Conservation (phyloP, 192 early-diverging fungal genomes). For the Chytriomyces sp. region DNA sequence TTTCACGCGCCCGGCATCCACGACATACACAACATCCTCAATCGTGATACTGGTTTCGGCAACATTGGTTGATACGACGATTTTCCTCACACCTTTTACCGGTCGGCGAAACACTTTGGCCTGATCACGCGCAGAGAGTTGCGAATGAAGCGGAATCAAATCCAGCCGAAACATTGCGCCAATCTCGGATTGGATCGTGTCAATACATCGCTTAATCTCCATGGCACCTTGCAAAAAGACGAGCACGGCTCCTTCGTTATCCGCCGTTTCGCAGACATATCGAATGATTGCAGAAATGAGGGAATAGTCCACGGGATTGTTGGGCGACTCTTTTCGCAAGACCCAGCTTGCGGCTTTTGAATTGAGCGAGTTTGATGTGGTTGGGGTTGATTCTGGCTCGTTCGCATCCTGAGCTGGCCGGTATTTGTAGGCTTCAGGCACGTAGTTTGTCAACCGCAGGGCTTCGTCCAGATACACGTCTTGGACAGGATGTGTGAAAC, state of each 20-base stretch:
- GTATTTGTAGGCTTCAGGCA: constrained; percentile 24
- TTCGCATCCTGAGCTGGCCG: neutral
- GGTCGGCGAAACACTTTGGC: constrained; percentile 65
- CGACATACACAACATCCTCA: constrained; percentile 76
- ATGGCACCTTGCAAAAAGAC: constrained; percentile 68
- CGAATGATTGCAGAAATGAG: constrained; percentile 52
- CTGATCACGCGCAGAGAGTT: constrained; percentile 61
- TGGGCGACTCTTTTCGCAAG: constrained; percentile 27
- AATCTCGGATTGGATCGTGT: constrained; percentile 43
- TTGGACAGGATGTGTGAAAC: constrained; percentile 58
- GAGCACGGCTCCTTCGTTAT: constrained; percentile 68
- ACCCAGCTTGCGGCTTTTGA: constrained; percentile 25
- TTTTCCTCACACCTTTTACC: constrained; percentile 61
- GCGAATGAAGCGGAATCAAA: constrained; percentile 68
- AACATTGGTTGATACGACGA: constrained; percentile 83
- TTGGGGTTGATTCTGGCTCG: neutral
- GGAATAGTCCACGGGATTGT: constrained; percentile 60
- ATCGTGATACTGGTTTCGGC: constrained; percentile 78
- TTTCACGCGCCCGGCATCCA: constrained; percentile 80
- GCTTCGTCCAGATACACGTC: constrained; percentile 71
- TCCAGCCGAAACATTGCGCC: constrained; percentile 9
- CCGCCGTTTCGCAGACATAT: constrained; percentile 45
- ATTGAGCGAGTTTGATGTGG: neutral
- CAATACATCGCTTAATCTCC: constrained; percentile 70
- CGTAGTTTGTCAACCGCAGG: constrained; percentile 53